Base-by-base conservation (phyloP, 345 rosid genomes). In the Brassica juncea region DNA sequence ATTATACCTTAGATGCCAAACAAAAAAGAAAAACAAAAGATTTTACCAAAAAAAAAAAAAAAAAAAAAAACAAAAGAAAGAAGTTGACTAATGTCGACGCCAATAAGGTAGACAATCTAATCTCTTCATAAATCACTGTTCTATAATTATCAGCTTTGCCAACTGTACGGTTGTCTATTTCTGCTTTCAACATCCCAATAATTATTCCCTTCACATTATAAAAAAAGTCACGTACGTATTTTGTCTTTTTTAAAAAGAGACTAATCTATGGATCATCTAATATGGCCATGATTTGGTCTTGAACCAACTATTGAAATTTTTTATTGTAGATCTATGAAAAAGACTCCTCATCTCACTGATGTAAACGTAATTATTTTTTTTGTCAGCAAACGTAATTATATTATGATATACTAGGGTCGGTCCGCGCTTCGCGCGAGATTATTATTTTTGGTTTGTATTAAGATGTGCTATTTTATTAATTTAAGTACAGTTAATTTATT, bases 161-260 rank as follows among this genome's bases (percentile, higher is more conserved):
- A 71, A 70, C 71, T 63, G 7, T 52, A 34, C 66, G 23, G 31
- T 23, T 71, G 44, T 63, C 71, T 6, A 23, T 49, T 63, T 63
- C 31, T 52, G 15, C 76, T 70, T 71, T 54, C 81, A 77, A 77
- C 81, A 71, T 71, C 58, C 23, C 57, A 70, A 70, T 77, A 70
- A 49, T 70, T 76, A 49, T n/a, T 52, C 57, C 19, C 52, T 2
- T 9, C 0, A 1, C 21, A 32, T 5, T 1, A 15, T 70, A 49
- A 27, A 25, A 11, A 25, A 35, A 2, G 12, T 66, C 70, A 64
- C 0, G 62, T 58, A 23, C 62, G 30, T 21, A 15, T 65, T 16
- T 34, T 65, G 68, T 39, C 23, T 32, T 59, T 1, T 6, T 23
- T 5, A 19, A 55, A 6, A 1, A 2, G 1, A n/a, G 23, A 63